phyloP scores from a whole-genome alignment of 202 grass and related monocot genomes.

The Eragrostis tef region DNA sequence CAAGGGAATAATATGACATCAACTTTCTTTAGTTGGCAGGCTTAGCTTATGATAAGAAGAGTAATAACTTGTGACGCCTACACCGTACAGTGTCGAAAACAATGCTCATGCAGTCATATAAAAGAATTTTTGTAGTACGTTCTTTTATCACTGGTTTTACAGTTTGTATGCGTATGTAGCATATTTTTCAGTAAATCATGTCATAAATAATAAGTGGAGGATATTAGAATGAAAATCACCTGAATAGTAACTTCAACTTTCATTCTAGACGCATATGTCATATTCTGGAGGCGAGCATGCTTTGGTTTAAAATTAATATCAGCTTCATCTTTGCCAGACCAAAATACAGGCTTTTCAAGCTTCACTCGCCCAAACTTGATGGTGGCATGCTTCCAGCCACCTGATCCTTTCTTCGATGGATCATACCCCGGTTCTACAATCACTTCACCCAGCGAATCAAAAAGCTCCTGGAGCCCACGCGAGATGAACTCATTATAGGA shows the following conservation, averaged over 20 bases:
- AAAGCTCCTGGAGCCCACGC: slow-evolving; percentile 80
- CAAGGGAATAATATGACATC: slow-evolving; percentile 1
- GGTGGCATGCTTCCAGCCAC: slow-evolving; percentile 71
- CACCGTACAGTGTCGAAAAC: background rate
- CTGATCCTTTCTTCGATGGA: slow-evolving; percentile 73
- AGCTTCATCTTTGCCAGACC: slow-evolving; percentile 54
- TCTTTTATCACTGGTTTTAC: slow-evolving; percentile 10
- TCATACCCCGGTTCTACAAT: slow-evolving; percentile 81
- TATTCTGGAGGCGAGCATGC: slow-evolving; percentile 89
- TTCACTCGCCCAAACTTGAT: slow-evolving; percentile 76
- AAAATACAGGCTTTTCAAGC: slow-evolving; percentile 67
- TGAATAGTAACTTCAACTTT: slow-evolving; percentile 69
- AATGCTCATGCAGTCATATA: background rate
- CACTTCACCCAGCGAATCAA: slow-evolving; percentile 80
- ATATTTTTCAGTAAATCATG: slow-evolving; percentile 5
- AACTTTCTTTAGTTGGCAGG: slow-evolving; percentile 15
- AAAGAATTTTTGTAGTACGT: slow-evolving; percentile 26
- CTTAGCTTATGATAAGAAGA: slow-evolving; percentile 1
- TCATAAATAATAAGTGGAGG: slow-evolving; percentile 24
- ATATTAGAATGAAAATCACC: slow-evolving; percentile 45
- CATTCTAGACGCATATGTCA: slow-evolving; percentile 81
- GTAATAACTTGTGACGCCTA: background rate
- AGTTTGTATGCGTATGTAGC: background rate
- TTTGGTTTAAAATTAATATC: slow-evolving; percentile 56
- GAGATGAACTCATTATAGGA: slow-evolving; percentile 82